Percentiles rank a stretch among this genome's conserved stretches.
phyloP scores from a whole-genome alignment of 179 eudicot genomes.

The Beta corolliflora region DNA sequence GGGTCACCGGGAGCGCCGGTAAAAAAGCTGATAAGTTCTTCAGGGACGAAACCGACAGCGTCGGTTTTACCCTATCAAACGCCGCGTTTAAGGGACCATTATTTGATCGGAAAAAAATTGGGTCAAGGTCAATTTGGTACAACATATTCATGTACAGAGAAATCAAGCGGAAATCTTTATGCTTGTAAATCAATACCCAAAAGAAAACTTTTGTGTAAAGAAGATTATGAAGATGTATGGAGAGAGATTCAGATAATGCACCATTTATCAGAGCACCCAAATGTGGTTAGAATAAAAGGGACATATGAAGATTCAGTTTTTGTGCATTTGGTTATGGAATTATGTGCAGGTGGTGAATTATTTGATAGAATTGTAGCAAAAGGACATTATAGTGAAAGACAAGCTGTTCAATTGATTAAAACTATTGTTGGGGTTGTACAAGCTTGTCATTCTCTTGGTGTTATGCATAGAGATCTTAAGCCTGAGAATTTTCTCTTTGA shows the following conservation, averaged over 20 bases:
- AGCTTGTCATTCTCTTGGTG: conserved; percentile 90
- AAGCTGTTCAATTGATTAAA: conserved; percentile 72
- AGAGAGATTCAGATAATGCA: conserved; percentile 94
- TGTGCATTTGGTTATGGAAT: conserved; percentile 84
- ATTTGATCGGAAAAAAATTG: conserved; percentile 59
- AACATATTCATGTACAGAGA: conserved; percentile 73
- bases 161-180: conserved; percentile 46
- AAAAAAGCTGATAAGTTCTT: conserved; percentile 32
- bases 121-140: conserved; percentile 94
- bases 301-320: conserved; percentile 80
- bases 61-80: conserved; percentile 72
- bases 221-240: conserved; percentile 87
- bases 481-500: conserved; percentile 91
- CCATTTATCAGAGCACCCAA: conserved; percentile 68
- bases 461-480: conserved; percentile 94
- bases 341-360: conserved; percentile 79
- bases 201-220: conserved; percentile 66
- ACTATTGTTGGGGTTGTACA: conserved; percentile 83
- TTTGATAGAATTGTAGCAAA: conserved; percentile 84
- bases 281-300: conserved; percentile 82
- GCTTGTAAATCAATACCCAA: conserved; percentile 93
- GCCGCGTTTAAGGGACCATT: conserved; percentile 69
- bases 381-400: conserved; percentile 79
- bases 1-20: conserved; percentile 24
- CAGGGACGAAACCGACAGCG: conserved; percentile 43